Conservation (phyloP, 1,139 yeast genomes). For the Blastobotrys serpentis region DNA sequence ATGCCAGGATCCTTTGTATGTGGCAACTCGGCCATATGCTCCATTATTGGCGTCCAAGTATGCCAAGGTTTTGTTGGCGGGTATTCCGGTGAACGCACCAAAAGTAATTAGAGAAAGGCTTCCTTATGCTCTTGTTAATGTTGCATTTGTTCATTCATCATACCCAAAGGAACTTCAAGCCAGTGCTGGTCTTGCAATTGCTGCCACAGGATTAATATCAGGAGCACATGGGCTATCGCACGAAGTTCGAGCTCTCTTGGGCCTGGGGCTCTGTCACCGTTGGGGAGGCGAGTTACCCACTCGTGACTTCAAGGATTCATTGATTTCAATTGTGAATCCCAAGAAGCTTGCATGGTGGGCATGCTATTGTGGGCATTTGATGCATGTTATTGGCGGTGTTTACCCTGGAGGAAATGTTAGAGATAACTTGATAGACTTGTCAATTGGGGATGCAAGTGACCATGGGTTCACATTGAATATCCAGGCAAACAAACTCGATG, state of each 20-base stretch:
- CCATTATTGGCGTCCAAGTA: constrained; percentile 57
- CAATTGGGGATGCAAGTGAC: constrained; percentile 26
- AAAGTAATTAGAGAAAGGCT: constrained; percentile 54
- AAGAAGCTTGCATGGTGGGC: constrained; percentile 56
- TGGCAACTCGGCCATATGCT: constrained; percentile 65
- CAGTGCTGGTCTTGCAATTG: constrained; percentile 64
- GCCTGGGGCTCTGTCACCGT: constrained; percentile 65
- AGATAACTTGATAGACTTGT: constrained; percentile 45
- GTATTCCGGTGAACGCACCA: constrained; percentile 55
- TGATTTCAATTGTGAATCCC: constrained; percentile 39
- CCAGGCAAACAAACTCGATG: constrained; percentile 26
- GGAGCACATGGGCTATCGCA: constrained; percentile 71
- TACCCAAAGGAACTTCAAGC: constrained; percentile 71
- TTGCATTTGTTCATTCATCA: constrained; percentile 68
- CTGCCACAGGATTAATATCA: constrained; percentile 64
- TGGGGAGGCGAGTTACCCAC: constrained; percentile 77
- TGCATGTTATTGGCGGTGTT: constrained; percentile 71
- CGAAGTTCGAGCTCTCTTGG: constrained; percentile 61
- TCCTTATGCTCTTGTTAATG: constrained; percentile 64
- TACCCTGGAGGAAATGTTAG: constrained; percentile 72
- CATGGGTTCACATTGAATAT: constrained; percentile 31
- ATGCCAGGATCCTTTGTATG: constrained; percentile 59
- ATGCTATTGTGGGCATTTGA: constrained; percentile 59
- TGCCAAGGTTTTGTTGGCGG: constrained; percentile 48
- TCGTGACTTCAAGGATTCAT: constrained; percentile 40